These are phyloP conservation scores for Teratosphaeria pseudoeucalypti DNA, from an alignment of 2,329 filamentous ascomycete genomes.

Conservation along the genomic window DNA sequence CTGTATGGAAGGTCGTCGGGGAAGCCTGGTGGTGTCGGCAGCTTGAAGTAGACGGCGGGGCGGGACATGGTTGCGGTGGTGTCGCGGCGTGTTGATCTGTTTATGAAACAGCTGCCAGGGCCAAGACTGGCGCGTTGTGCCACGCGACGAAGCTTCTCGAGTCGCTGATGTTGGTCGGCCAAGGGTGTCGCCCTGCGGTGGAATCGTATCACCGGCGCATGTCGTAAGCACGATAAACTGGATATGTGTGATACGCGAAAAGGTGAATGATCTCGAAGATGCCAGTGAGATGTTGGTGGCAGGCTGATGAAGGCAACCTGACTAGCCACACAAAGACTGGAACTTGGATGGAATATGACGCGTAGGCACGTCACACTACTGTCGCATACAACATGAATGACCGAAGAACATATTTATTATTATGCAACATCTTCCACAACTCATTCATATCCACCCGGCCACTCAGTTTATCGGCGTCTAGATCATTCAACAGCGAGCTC, in stretches of 20 bases:
- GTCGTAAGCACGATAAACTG: not conserved
- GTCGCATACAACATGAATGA: not conserved
- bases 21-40: conserved; percentile 13
- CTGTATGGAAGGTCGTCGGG: conserved; percentile 42
- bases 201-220: not conserved
- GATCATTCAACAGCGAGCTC: not conserved
- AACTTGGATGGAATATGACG: not conserved
- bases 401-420: no score
- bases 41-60: conserved; percentile 20
- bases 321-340: not conserved
- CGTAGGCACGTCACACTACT: not conserved
- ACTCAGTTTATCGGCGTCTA: not conserved
- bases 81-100: not conserved
- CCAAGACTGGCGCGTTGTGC: not conserved
- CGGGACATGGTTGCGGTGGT: conserved; percentile 14
- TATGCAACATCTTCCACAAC: not conserved
- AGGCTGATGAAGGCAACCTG: not conserved
- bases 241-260: not conserved
- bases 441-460: not conserved
- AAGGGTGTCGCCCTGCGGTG: not conserved
- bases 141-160: not conserved
- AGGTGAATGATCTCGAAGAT: not conserved
- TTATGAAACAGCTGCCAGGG: not conserved
- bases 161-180: not conserved
- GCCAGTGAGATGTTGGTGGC: not conserved